Percentiles rank a stretch among this genome's conserved stretches.
These are phyloP conservation scores for Byssoonygena ceratinophila DNA, from an alignment of 2,329 filamentous ascomycete genomes.

Conservation along the genomic window DNA sequence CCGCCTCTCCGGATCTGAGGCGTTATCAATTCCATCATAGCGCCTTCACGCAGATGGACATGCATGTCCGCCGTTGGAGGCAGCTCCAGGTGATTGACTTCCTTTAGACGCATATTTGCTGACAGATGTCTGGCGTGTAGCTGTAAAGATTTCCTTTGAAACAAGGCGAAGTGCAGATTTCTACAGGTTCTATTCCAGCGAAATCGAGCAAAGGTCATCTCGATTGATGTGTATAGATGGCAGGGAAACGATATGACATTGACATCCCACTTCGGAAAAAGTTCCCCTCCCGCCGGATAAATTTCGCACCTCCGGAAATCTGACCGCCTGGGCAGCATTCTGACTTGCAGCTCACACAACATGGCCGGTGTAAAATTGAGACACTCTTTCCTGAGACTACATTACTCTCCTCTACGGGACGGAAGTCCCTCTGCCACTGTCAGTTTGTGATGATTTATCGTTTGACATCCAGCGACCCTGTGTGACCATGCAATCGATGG, in stretches of 20 bases:
- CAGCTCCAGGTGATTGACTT: slow-evolving; percentile 12
- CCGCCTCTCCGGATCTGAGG: slow-evolving; percentile 51
- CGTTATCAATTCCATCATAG: slow-evolving; percentile 49
- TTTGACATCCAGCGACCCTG: too few species aligned
- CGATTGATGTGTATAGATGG: neutral
- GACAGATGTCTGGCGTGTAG: neutral
- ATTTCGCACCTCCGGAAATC: neutral
- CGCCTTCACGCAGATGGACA: slow-evolving; percentile 59
- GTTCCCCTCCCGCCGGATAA: neutral
- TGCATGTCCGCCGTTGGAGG: slow-evolving; percentile 16
- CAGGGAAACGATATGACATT: neutral
- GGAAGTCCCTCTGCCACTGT: too few species aligned
- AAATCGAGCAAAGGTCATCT: neutral
- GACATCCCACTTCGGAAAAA: slow-evolving; percentile 9
- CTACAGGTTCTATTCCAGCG: neutral
- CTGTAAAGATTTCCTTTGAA: neutral
- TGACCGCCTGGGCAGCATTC: too few species aligned
- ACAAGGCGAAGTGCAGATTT: neutral
- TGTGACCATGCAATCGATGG: too few species aligned
- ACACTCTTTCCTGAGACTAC: too few species aligned
- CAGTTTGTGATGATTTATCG: too few species aligned
- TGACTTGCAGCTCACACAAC: too few species aligned
- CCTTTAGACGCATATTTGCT: slow-evolving; percentile 14
- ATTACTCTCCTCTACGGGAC: too few species aligned
- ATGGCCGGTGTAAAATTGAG: too few species aligned